These are phyloP conservation scores for Kingdonia uniflora DNA, from an alignment of 164 flowering plant species.

Conservation along the genomic window DNA sequence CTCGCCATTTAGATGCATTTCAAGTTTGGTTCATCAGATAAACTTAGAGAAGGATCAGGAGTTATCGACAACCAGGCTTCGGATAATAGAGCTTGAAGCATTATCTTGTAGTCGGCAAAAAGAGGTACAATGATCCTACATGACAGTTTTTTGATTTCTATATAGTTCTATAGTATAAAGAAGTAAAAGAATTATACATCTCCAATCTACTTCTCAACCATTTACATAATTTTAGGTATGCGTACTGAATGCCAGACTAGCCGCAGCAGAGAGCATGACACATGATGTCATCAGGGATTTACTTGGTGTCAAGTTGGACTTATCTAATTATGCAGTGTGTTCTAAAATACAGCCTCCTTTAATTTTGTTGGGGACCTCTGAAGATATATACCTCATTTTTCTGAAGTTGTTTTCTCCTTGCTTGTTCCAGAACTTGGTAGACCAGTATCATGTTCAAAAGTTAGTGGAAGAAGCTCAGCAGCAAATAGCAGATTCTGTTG, in stretches of 20 bases:
- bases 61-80: constrained; percentile 44
- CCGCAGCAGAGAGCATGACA: constrained; percentile 90
- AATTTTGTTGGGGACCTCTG: background rate
- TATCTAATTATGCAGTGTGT: constrained; percentile 82
- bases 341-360: constrained; percentile 1
- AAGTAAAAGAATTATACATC: too few species aligned
- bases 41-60: constrained; percentile 77
- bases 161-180: background rate
- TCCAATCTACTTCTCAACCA: too few species aligned
- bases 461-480: constrained; percentile 55
- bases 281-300: constrained; percentile 92
- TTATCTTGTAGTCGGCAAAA: constrained; percentile 51
- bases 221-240: constrained; percentile 36
- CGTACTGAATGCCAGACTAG: constrained; percentile 64
- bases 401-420: constrained; percentile 4
- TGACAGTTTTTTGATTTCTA: background rate
- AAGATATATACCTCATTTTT: background rate
- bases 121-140: constrained; percentile 40
- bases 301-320: constrained; percentile 82
- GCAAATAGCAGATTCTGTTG: constrained; percentile 32
- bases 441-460: constrained; percentile 52
- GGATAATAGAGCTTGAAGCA: constrained; percentile 61
- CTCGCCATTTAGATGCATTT: constrained; percentile 88
- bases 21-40: constrained; percentile 70
- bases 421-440: constrained; percentile 47